These are phyloP conservation scores for Phlebopus sp. DNA, from an alignment of 1,284 basidiomycete species.

Conservation along the genomic window DNA sequence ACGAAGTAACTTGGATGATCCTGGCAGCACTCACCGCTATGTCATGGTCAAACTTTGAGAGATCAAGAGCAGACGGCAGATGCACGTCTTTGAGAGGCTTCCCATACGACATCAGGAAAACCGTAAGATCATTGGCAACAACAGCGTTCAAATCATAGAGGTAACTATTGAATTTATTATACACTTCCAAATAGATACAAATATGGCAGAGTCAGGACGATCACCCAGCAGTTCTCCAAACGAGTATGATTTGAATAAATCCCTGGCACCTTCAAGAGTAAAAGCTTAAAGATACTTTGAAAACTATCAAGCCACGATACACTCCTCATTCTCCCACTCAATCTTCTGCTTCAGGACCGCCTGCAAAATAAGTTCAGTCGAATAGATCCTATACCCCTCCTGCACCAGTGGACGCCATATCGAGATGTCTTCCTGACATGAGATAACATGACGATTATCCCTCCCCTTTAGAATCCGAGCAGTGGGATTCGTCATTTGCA, in stretches of 20 bases:
- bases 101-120: conserved; percentile 71
- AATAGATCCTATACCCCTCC: conserved; percentile 58
- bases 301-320: conserved; percentile 17
- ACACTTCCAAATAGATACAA: no score
- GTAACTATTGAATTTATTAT: no score
- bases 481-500: conserved; percentile 51
- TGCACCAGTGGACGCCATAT: conserved; percentile 59
- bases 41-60: conserved; percentile 57
- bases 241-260: no score
- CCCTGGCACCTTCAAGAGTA: no score
- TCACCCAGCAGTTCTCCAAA: no score
- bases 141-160: no score
- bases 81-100: conserved; percentile 68
- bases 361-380: conserved; percentile 61
- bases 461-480: conserved; percentile 51
- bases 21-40: conserved; percentile 45
- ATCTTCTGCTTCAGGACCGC: conserved; percentile 63
- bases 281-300: no score
- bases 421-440: conserved; percentile 54
- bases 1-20: not conserved
- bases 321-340: conserved; percentile 51
- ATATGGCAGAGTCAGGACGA: no score
- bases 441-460: conserved; percentile 55
- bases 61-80: conserved; percentile 59
- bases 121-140: no score